phyloP scores from a whole-genome alignment of 2,329 filamentous ascomycete species.

The Cercospora beticola region DNA sequence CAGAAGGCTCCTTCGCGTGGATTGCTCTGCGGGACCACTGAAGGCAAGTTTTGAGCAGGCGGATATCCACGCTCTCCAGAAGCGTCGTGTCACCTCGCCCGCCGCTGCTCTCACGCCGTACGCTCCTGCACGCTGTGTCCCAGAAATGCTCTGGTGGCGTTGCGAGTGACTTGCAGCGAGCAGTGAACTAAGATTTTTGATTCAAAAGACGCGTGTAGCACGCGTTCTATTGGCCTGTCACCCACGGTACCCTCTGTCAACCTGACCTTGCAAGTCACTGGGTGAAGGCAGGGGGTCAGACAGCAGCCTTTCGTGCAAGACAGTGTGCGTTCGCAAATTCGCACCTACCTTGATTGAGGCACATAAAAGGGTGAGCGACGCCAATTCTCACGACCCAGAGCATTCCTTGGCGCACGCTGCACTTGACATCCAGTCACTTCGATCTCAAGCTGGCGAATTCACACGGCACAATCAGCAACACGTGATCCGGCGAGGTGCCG shows the following conservation, averaged over 20 bases:
- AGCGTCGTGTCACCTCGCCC: not conserved
- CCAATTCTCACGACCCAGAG: not conserved
- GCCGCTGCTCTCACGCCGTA: not conserved
- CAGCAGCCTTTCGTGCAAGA: not conserved
- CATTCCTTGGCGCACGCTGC: not conserved
- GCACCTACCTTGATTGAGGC: not conserved
- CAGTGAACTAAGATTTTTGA: not conserved
- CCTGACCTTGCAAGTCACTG: not conserved
- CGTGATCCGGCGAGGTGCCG: not conserved
- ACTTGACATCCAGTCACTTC: not conserved
- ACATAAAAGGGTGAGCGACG: not conserved
- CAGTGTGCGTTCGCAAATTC: not conserved
- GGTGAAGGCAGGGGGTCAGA: not conserved
- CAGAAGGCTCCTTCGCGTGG: not conserved
- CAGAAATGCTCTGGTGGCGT: not conserved
- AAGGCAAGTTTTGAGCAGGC: not conserved
- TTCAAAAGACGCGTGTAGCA: not conserved
- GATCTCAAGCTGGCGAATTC: not conserved
- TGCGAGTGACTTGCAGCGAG: not conserved
- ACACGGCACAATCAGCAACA: not conserved
- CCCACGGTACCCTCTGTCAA: not conserved
- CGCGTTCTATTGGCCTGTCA: not conserved
- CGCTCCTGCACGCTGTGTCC: not conserved
- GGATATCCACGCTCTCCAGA: not conserved
- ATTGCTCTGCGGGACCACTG: not conserved